Evolutionary conservation across 2,329 filamentous ascomycete species (phyloP).

Genomic region (Xylaria sp.): DNA sequence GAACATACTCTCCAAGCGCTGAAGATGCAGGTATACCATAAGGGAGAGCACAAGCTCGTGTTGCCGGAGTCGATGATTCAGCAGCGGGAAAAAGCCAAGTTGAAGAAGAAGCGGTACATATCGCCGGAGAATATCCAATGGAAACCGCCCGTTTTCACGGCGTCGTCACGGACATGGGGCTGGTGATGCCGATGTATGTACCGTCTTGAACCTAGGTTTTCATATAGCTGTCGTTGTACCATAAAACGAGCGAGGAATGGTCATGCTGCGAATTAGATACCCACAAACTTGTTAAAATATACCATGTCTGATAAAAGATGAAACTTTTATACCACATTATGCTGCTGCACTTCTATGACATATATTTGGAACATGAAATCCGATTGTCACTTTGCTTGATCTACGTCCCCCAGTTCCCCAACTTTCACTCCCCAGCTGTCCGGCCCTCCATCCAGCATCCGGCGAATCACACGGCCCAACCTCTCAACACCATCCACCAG

Average conservation of each 20-base stretch:
- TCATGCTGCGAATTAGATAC: constrained; percentile 36
- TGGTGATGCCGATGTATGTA: constrained; percentile 68
- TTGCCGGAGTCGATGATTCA: constrained; percentile 85
- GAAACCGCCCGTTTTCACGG: constrained; percentile 96
- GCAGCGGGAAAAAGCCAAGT: constrained; percentile 80
- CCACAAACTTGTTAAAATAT: constrained; percentile 12
- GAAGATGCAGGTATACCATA: constrained; percentile 95
- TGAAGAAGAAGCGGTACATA: constrained; percentile 80
- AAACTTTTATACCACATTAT: background rate
- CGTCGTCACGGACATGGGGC: constrained; percentile 91
- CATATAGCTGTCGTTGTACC: constrained; percentile 10
- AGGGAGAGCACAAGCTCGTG: constrained; percentile 96
- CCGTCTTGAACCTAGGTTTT: background rate
- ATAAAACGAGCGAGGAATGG: constrained; percentile 19
- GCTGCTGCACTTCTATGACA: too few species aligned
- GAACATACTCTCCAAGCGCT: constrained; percentile 93
- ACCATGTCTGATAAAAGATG: background rate
- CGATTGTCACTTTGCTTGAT: constrained; percentile 28
- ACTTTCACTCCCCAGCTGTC: constrained; percentile 23
- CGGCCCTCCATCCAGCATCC: constrained; percentile 39
- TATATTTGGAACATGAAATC: background rate
- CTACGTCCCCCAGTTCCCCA: background rate
- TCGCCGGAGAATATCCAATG: constrained; percentile 84
- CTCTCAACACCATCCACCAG: constrained; percentile 75
- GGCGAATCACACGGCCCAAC: constrained; percentile 59